Evolutionary conservation across 441 rosid species (phyloP).

Genomic region (Manihot esculenta): DNA sequence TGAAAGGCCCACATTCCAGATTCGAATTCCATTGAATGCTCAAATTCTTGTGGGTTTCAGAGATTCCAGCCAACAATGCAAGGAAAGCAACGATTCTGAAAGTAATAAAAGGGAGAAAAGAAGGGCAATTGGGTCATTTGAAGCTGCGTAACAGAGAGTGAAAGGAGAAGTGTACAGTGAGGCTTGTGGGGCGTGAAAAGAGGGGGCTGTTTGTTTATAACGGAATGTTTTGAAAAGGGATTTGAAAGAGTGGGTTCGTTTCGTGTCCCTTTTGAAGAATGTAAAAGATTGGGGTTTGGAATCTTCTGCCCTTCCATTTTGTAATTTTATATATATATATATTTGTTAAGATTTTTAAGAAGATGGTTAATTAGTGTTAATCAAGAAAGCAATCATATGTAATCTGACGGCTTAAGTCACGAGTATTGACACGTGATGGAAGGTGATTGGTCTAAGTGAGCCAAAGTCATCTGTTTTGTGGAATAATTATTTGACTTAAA

Average conservation of each 20-base stretch:
- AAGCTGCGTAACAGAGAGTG: neutral
- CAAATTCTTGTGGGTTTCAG: conserved; percentile 5
- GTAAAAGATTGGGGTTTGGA: too few relatives aligned
- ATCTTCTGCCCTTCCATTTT: too few relatives aligned
- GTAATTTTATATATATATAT: too few relatives aligned
- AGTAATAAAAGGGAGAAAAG: neutral
- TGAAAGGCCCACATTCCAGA: conserved; percentile 16
- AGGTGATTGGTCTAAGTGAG: neutral
- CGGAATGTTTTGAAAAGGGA: neutral
- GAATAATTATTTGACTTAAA: too few relatives aligned
- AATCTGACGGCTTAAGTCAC: neutral
- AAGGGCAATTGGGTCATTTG: conserved; percentile 1
- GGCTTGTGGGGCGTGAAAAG: neutral
- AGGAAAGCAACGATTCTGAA: neutral
- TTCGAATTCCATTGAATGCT: conserved; percentile 28
- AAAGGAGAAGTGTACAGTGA: too few relatives aligned
- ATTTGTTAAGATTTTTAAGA: too few relatives aligned
- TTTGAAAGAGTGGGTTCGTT: too few relatives aligned
- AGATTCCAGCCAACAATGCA: conserved; percentile 1
- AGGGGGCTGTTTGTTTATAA: neutral
- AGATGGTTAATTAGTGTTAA: too few relatives aligned
- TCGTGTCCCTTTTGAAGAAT: too few relatives aligned
- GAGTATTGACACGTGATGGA: neutral
- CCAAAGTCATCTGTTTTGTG: neutral
- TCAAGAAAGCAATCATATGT: too few relatives aligned